Conservation (phyloP, 2,329 filamentous ascomycete genomes). For the Polychaeton citri region DNA sequence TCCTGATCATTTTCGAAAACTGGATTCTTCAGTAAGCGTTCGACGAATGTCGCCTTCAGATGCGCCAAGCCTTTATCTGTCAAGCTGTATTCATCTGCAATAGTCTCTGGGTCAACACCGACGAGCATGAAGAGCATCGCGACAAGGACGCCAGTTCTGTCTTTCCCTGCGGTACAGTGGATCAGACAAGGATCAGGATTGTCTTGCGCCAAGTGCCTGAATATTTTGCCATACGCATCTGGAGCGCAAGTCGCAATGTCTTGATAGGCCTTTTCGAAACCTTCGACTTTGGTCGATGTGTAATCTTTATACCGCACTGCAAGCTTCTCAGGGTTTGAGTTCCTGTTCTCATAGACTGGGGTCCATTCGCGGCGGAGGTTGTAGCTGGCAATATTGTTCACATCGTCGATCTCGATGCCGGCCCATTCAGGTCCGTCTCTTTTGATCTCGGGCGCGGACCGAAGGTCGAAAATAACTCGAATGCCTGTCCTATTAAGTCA, state of each 20-base stretch:
- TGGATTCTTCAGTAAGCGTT: constrained; percentile 38
- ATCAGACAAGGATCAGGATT: constrained; percentile 42
- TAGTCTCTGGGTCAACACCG: constrained; percentile 43
- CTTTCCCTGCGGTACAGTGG: constrained; percentile 67
- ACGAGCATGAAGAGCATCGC: constrained; percentile 53
- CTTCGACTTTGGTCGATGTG: constrained; percentile 39
- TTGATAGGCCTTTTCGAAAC: constrained; percentile 51
- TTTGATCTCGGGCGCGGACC: constrained; percentile 47
- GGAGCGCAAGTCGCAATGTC: constrained; percentile 45
- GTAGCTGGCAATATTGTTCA: constrained; percentile 22
- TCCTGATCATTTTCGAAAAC: constrained; percentile 34
- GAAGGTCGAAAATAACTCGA: constrained; percentile 53
- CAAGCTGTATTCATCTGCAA: constrained; percentile 57
- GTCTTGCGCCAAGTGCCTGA: constrained; percentile 41
- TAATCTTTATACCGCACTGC: constrained; percentile 50
- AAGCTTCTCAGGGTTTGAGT: constrained; percentile 49
- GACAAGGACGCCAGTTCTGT: constrained; percentile 58
- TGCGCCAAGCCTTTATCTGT: constrained; percentile 47
- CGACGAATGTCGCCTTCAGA: constrained; percentile 33
- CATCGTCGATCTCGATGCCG: constrained; percentile 11
- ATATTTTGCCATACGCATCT: constrained; percentile 43
- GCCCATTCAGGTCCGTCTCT: constrained; percentile 23
- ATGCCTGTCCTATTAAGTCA: constrained; percentile 50
- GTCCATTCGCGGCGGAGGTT: constrained; percentile 44
- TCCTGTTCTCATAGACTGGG: constrained; percentile 50